Percentiles rank a stretch among this genome's conserved stretches.
Conservation (phyloP, 2,329 filamentous ascomycete species). For the Diaporthe humulicola region DNA sequence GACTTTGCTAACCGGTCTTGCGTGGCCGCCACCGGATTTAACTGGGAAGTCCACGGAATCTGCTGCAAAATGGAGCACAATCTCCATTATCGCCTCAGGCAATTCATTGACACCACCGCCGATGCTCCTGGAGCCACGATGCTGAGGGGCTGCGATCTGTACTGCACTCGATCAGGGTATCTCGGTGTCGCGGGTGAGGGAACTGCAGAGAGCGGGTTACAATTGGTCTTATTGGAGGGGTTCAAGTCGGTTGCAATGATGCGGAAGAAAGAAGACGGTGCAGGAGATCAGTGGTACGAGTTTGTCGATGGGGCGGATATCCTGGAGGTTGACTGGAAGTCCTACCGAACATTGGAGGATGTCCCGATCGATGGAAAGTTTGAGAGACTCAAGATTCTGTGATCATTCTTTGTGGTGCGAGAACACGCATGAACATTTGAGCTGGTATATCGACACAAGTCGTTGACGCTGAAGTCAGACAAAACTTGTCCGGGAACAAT, state of each 20-base stretch:
- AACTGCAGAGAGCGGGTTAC: not conserved
- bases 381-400: not conserved
- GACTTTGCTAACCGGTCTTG: not conserved
- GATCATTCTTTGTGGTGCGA: not conserved
- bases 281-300: not conserved
- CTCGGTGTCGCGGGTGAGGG: not conserved
- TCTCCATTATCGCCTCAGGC: not conserved
- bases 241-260: not conserved
- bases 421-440: not conserved
- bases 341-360: not conserved
- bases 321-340: not conserved
- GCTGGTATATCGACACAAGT: not conserved
- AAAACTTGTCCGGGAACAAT: too few relatives aligned
- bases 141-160: not conserved
- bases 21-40: not conserved
- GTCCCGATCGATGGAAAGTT: not conserved
- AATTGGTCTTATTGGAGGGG: not conserved
- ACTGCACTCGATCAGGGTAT: not conserved
- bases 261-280: not conserved
- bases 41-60: not conserved
- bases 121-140: not conserved
- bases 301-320: not conserved
- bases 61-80: not conserved
- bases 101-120: not conserved
- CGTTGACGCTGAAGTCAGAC: not conserved